Percentiles rank a stretch among this genome's conserved stretches.
phyloP scores from a whole-genome alignment of 2,329 filamentous ascomycete genomes.

The Trichoderma sp. region DNA sequence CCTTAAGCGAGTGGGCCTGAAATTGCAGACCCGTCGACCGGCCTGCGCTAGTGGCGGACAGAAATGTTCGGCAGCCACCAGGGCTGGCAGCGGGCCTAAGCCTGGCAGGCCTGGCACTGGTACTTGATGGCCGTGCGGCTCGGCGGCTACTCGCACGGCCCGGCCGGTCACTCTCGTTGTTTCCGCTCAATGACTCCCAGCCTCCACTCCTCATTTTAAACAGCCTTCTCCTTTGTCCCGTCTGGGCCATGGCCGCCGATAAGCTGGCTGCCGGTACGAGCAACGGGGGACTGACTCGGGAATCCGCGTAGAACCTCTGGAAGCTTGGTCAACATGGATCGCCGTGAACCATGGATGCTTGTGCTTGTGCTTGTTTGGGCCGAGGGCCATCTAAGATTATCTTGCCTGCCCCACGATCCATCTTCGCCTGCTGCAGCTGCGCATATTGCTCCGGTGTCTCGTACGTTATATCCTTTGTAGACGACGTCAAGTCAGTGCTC shows the following conservation, averaged over 20 bases:
- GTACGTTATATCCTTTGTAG: background rate
- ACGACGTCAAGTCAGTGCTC: background rate
- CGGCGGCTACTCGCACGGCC: background rate
- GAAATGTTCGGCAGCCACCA: slow-evolving; percentile 19
- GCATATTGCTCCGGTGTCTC: background rate
- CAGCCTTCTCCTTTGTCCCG: slow-evolving; percentile 11
- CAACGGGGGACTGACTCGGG: background rate
- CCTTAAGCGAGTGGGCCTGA: slow-evolving; percentile 30
- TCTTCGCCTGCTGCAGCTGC: slow-evolving; percentile 16
- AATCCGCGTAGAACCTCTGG: slow-evolving; percentile 5
- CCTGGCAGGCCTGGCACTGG: background rate
- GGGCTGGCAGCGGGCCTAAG: background rate
- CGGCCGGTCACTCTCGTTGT: background rate
- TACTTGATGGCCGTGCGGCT: background rate
- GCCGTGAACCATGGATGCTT: slow-evolving; percentile 3
- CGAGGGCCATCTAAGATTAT: slow-evolving; percentile 12
- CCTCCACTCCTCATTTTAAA: slow-evolving; percentile 17
- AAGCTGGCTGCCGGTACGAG: background rate
- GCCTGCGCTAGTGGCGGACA: slow-evolving; percentile 22
- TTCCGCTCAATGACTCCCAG: background rate
- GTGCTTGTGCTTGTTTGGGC: background rate
- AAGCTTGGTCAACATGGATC: slow-evolving; percentile 14
- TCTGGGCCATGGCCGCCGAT: slow-evolving; percentile 7
- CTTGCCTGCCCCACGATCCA: slow-evolving; percentile 18
- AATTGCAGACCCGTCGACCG: slow-evolving; percentile 26